phyloP scores from a whole-genome alignment of 768 basidiomycete genomes.

The Udeniomyces megalosporus region DNA sequence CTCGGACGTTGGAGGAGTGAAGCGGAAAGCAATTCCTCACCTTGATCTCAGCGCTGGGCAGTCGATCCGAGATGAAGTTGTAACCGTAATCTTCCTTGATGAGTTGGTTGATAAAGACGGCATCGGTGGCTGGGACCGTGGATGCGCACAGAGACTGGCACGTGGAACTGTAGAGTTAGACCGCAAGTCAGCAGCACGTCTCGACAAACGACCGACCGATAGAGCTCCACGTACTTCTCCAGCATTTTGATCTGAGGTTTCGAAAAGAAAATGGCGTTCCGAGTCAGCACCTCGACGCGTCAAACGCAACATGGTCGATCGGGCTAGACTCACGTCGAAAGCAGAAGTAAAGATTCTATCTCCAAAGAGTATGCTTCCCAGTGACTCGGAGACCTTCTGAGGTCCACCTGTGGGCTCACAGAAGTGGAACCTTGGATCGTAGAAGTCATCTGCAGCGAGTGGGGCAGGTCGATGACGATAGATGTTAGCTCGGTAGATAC shows the following conservation, averaged over 20 bases:
- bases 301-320: neutral
- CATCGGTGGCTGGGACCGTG: constrained; percentile 50
- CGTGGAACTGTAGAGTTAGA: constrained; percentile 34
- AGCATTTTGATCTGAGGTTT: constrained; percentile 58
- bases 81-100: constrained; percentile 83
- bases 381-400: constrained; percentile 46
- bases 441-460: constrained; percentile 63
- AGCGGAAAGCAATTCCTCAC: constrained; percentile 17
- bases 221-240: constrained; percentile 37
- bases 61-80: constrained; percentile 87
- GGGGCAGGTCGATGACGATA: neutral
- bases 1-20: neutral
- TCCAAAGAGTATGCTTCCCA: constrained; percentile 91
- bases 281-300: neutral
- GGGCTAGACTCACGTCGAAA: constrained; percentile 51
- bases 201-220: neutral
- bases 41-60: constrained; percentile 89
- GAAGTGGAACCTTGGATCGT: constrained; percentile 69
- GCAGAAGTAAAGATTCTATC: constrained; percentile 85
- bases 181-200: too few relatives aligned
- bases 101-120: constrained; percentile 68
- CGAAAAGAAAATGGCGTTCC: neutral
- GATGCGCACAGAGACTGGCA: constrained; percentile 59
- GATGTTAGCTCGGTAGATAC: neutral
- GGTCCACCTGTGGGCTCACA: constrained; percentile 60